Base-by-base conservation (phyloP, 2,329 filamentous ascomycete species). In the Aureobasidium melanogenum region DNA sequence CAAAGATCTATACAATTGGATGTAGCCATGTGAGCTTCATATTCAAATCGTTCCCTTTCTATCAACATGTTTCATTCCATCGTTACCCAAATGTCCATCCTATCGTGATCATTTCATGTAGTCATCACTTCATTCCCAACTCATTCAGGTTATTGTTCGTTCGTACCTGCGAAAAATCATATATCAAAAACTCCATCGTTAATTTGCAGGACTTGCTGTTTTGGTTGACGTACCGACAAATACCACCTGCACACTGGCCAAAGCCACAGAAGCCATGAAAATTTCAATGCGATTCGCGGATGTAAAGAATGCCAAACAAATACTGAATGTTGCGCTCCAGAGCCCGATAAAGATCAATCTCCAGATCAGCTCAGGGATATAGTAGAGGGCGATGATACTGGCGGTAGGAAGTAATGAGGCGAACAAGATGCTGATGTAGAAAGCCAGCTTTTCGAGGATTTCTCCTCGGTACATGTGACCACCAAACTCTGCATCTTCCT, bases 211-310 rank as follows among this genome's bases (percentile, higher is more conserved):
- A 12, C 26, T 28, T 57, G 10, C 9, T 14, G 39, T 43, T 43
- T 24, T 43, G 19, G 39, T 43, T 6, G 19, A 22, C 39, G 67
- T 69, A 14, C 67, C 67, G 3, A 69, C 66, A 62, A 68, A 69
- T 5, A 69, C 67, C 4, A 69, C 67, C 46, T 69, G 67, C 7
- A 69, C 67, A 12, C 58, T 62, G 15, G 68, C 67, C 60, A 67
- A 52, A 3, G 67, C 66, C 5, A 64, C 66, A 38, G 64, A 64
- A 1, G 65, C 67, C 34, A 66, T 66, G 39, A 69, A 68, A 12
- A 69, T 64, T 43, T 69, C 66, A n/a, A 69, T 64, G 17, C 64
- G 62, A 22, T 63, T 64, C 3, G 68, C 67, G 22, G 66, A 63
- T 0, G 66, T 69, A 43, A 68, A 68, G 14, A 68, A 41, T 4